Base-by-base conservation (phyloP, 202 grass and related monocot species). In the Setaria viridis region DNA sequence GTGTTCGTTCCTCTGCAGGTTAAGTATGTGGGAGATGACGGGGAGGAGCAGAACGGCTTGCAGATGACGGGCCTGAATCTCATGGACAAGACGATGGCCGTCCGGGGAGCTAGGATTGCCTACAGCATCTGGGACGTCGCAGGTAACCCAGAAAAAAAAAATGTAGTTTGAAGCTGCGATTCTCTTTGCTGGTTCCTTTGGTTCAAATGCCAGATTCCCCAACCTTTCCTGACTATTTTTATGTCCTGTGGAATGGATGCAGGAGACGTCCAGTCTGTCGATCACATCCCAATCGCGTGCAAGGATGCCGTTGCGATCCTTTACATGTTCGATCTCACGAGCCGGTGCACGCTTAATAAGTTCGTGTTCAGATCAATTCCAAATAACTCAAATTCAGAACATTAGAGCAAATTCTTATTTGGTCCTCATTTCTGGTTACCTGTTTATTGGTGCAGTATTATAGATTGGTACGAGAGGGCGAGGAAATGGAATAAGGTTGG, bases 301-400 rank as follows among this genome's bases (percentile, higher is more conserved):
- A 99, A 99, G 88, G 97, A 97, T 62, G 92, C 97, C 30, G 88
- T 87, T 63, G 93, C 94, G 1, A 87, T 99, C 85, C 82, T 99
- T 72, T 94, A 87, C 82, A 99, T 99, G 97, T 99, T 99, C 32
- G 97, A 99, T 94, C 93, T 99, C 35, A 99, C 97, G 57, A 94
- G 90, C 80, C 94, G 97, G 30, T 87, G 85, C 82, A 97, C 97
- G 11, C 88, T 99, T 66, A 96, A 84, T 87, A 99, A 94, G 97
- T 99, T 68, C 78, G 96, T 91, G 25, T 39, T 50, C 50, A 79
- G 7, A 54, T 82, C 59, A 66, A 1, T 80, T 77, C 6, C 66
- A 13, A 56, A 20, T 25, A 10, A 39, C 32, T 75, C 9, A 49
- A 15, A 4, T 48, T 67, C 25, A 72, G 33, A 78, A 39, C 6